Evolutionary conservation across 176 grass and related monocot species (phyloP).

Genomic region (Phoenix dactylifera): DNA sequence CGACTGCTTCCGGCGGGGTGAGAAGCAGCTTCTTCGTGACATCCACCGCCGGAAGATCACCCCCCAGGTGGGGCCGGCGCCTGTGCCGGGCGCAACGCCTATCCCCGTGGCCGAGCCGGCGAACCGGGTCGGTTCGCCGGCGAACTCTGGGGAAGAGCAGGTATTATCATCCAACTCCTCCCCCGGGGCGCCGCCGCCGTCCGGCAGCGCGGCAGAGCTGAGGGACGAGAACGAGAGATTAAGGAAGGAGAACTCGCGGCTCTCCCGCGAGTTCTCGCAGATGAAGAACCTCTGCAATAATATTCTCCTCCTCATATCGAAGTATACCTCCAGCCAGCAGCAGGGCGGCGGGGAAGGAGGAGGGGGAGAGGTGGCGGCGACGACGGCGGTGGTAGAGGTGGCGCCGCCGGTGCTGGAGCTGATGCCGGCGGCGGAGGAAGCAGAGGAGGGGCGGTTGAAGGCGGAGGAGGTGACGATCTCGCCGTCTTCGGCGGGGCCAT

Average conservation of each 20-base stretch:
- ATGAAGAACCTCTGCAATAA: slow-evolving; percentile 8
- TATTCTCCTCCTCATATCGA: too few species aligned
- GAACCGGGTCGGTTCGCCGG: background rate
- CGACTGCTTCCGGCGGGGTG: slow-evolving; percentile 13
- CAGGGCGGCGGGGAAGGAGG: too few species aligned
- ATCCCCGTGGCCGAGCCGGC: background rate
- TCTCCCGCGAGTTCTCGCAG: slow-evolving; percentile 4
- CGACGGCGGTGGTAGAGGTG: too few species aligned
- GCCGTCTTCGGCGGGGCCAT: too few species aligned
- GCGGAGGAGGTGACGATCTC: too few species aligned
- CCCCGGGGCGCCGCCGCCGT: background rate
- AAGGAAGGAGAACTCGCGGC: slow-evolving; percentile 10
- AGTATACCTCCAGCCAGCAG: too few species aligned
- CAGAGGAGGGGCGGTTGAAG: background rate
- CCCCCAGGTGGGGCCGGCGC: too few species aligned
- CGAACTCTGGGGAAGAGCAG: slow-evolving; percentile 14
- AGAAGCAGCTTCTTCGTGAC: slow-evolving; percentile 7
- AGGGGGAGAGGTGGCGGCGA: too few species aligned
- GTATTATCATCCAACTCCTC: slow-evolving; percentile 4
- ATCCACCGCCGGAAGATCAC: slow-evolving; percentile 11
- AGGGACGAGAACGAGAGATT: slow-evolving; percentile 9
- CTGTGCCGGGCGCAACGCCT: background rate
- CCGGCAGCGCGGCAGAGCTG: background rate
- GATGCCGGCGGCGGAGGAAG: background rate
- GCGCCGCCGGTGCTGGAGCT: too few species aligned